Base-by-base conservation (phyloP, 2,329 filamentous ascomycete genomes). In the Akanthomyces dipterigenus region DNA sequence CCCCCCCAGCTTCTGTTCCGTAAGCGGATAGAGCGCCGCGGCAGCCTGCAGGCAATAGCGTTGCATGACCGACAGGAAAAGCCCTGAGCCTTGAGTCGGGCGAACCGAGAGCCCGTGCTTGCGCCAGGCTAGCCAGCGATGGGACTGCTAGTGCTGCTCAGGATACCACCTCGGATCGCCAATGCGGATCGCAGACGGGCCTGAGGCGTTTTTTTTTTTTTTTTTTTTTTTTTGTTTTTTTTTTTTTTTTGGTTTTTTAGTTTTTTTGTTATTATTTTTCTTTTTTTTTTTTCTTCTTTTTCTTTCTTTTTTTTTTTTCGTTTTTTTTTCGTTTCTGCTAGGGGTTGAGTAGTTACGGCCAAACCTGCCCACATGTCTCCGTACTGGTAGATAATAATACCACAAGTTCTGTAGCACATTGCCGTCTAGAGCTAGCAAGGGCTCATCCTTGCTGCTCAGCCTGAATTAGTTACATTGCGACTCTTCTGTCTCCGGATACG, bases 121-220 rank as follows among this genome's bases (percentile, higher is more conserved):
- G 22, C 34, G 24, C 22, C 49, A 43, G 24, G 12, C 40, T 38
- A 56, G 54, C 40, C 54, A 49, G 43, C 31, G 42, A 46, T 45
- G 24, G 55, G 55, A 58, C 28, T 58, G 42, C 40, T 57, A 40
- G 55, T 28, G 42, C 45, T 38, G 43, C 42, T 40, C 45, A 49
- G 2, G 50, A 58, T 58, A 58, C 55, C 55, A 58, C 55, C 55
- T 58, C 34, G 55, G 55, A 58, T 58, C 55, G 55, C 55, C 55
- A 50, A 18, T 58, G 55, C 55, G 55, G 55, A 58, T 58, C 55
- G 55, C 55, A 58, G 55, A 57, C 26, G 26, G 26, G 28, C 40
- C 31, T 26, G 20, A 42, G 43, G 45, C 43, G 22, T 50, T 50
- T 49, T 20, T 34, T 38, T 38, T 28, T 22, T 24, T 16, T 3